Evolutionary conservation across 2,329 filamentous ascomycete genomes (phyloP), one percentile per base, ranked within the genome.

Genomic region (Drechslerella dactyloides): DNA sequence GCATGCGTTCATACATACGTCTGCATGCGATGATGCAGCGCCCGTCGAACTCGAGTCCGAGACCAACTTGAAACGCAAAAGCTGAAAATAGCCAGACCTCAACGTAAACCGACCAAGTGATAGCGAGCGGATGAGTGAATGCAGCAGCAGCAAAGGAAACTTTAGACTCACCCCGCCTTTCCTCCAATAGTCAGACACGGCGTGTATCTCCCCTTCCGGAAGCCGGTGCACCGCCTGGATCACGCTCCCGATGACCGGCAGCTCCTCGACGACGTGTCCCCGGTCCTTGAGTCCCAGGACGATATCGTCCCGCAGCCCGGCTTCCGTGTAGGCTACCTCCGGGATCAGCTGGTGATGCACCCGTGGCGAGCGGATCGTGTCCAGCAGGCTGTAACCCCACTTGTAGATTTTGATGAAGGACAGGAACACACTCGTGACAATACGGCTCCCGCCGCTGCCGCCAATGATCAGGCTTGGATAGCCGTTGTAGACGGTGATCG

Each of bases 181-280:
- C 63, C 76, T 75, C 76, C 76, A 77, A 69, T 74, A 77, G 75
- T 77, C 76, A 33, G 76, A 75, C 46, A 77, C 75, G 13, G 73
- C 76, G 48, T 75, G 70, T 53, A 77, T 63, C 48, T 69, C 60
- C 6, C 75, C 74, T 35, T 66, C 65, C 19, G 56, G 58, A 37
- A 62, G 52, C 51, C 64, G 73, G 55, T 63, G 61, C 17, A 75
- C 70, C 7, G 74, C 75, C 59, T 75, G 74, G 15, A 76, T 52
- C 23, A 75, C 76, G 57, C 75, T 76, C n/a, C 74, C 75, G 15
- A 74, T 74, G n/a, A 54, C 48, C 17, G 61, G 42, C n/a, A 70
- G 62, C 51, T 56, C 58, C 17, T 62, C 5, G 13, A 76, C 70
- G 1, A 17, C 54, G 65, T 77, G 76, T 1, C 76, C 76, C 46